Base-by-base conservation (phyloP, 1,284 basidiomycete species). In the Naganishia cerealis region DNA sequence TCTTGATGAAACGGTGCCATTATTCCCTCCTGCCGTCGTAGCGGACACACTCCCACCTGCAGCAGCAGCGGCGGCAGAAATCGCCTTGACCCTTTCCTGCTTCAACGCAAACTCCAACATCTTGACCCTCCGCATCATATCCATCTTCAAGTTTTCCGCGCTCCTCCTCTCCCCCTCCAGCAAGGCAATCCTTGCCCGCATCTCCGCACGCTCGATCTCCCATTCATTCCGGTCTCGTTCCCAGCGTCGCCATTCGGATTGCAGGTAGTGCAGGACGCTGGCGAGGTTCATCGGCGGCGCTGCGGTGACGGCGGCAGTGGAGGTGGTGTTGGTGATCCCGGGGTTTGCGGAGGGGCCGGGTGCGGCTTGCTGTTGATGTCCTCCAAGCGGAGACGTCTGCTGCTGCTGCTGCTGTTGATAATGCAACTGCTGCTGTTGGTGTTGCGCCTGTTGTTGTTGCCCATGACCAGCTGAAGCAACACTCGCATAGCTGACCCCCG, bases 191-290 rank as follows among this genome's bases (percentile, higher is more conserved):
- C 95, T 88, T 0, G 66, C 94, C 84, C 94, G 86, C 93, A 99
- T 96, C 82, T 99, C 95, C 42, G 96, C 95, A 73, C 95, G 85
- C 82, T 99, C 95, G 76, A 99, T 99, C 84, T 98, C 95, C 95
- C 94, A 99, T 81, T 98, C 94, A 80, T 99, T 99, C 75, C 95
- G 87, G 82, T 99, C 94, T 78, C 92, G 89, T 80, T 98, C 94
- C 78, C 93, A 94, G 70, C 92, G 86, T 71, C 96, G 85, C 92
- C 94, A 98, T 85, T 99, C 96, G 63, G 91, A 92, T 82, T 99
- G 96, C 57, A 99, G 85, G 80, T 94, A 98, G 82, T 99, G 95
- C 69, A 99, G 85, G 68, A 98, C 93, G 77, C 88, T 91, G 10
- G 94, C 94, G 68, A 99, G 88, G 53, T 91, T 95, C 81, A 91